Percentiles rank a stretch among this genome's conserved stretches.
phyloP scores from a whole-genome alignment of 78 protist genomes.

The Dictyostelium firmibasis region DNA sequence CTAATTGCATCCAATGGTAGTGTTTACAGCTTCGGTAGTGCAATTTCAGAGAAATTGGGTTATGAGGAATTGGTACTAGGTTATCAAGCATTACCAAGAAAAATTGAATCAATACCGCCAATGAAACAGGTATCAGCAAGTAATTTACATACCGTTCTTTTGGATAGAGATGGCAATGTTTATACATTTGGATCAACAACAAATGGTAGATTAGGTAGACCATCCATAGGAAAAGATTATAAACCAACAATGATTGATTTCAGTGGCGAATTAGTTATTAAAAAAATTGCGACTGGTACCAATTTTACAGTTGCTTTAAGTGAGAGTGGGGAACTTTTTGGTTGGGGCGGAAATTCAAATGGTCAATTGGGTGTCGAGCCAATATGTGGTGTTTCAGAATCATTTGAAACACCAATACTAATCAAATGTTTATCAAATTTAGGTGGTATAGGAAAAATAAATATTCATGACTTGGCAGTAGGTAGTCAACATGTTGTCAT shows the following conservation, averaged over 20 bases:
- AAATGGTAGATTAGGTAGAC: slow-evolving; percentile 12
- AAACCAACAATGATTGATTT: neutral
- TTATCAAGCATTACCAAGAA: neutral
- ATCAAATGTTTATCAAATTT: neutral
- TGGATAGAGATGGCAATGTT: slow-evolving; percentile 4
- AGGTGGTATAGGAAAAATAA: neutral
- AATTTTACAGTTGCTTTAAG: slow-evolving; percentile 27
- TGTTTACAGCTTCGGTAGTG: slow-evolving; percentile 39
- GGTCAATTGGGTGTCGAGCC: neutral
- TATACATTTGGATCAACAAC: slow-evolving; percentile 39
- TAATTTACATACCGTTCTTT: slow-evolving; percentile 26
- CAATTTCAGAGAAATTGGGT: neutral
- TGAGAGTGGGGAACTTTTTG: neutral
- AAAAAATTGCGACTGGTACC: slow-evolving; percentile 32
- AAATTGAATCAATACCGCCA: neutral
- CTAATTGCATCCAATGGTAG: neutral
- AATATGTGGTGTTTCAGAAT: neutral
- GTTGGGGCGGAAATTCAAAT: slow-evolving; percentile 9
- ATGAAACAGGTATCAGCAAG: slow-evolving; percentile 11
- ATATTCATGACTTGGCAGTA: slow-evolving; percentile 5
- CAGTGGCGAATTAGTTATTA: neutral
- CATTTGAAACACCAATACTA: neutral
- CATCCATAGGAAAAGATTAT: neutral
- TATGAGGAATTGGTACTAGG: neutral
- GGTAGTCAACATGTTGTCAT: slow-evolving; percentile 47